Percentiles rank a stretch among this genome's conserved stretches.
These are phyloP conservation scores for Hypoxylon sp. DNA, from an alignment of 2,329 filamentous ascomycete genomes.

Conservation along the genomic window DNA sequence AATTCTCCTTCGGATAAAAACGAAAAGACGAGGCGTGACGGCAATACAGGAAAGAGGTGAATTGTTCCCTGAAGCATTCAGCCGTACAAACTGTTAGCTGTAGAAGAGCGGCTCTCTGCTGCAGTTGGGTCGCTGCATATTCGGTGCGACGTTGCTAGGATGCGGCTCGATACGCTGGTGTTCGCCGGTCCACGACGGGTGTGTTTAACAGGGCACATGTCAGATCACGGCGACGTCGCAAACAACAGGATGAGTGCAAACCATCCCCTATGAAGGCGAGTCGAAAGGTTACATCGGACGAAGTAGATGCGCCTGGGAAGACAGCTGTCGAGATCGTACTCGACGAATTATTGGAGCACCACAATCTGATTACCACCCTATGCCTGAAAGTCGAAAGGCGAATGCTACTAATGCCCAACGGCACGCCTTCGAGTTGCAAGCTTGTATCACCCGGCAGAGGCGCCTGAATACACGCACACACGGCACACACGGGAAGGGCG, in stretches of 20 bases:
- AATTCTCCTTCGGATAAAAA: background rate
- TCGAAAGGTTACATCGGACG: conserved; percentile 1
- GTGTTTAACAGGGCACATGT: background rate
- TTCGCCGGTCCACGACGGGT: background rate
- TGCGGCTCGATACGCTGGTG: conserved; percentile 21
- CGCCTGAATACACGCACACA: background rate
- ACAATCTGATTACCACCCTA: background rate
- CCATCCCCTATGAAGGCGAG: background rate
- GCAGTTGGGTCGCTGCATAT: background rate
- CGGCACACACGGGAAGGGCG: background rate
- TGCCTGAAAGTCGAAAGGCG: background rate
- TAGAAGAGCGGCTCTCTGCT: conserved; percentile 4
- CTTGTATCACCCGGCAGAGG: background rate
- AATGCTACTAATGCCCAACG: background rate
- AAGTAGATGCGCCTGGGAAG: conserved; percentile 4
- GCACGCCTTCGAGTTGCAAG: background rate
- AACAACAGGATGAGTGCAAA: conserved; percentile 6
- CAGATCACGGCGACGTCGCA: conserved; percentile 8
- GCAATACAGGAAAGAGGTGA: background rate
- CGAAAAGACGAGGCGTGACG: background rate
- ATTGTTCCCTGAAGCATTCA: conserved; percentile 7
- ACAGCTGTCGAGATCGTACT: conserved; percentile 23
- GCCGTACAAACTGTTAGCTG: conserved; percentile 19
- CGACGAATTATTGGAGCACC: background rate
- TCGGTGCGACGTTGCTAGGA: background rate